Evolutionary conservation across 176 grass and related monocot species (phyloP).

Genomic region (Aegilops bicornis): DNA sequence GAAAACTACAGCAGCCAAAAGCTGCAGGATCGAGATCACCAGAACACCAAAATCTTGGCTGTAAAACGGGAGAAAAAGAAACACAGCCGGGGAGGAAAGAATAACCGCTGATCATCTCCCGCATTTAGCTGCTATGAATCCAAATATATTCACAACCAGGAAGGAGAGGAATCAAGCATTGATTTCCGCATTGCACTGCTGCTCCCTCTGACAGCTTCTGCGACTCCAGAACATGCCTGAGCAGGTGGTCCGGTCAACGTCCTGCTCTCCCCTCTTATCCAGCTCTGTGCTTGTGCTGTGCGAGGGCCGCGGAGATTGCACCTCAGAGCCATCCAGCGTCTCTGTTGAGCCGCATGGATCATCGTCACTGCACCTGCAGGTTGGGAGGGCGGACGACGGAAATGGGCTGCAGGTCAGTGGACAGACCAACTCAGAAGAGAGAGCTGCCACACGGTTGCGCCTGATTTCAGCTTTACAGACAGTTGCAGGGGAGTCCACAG

Average conservation of each 20-base stretch:
- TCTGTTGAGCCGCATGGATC: slow-evolving; percentile 49
- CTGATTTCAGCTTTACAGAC: slow-evolving; percentile 66
- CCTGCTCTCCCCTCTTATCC: slow-evolving; percentile 63
- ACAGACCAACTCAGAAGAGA: slow-evolving; percentile 85
- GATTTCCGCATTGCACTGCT: slow-evolving; percentile 95
- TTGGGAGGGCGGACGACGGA: slow-evolving; percentile 56
- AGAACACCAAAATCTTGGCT: slow-evolving; percentile 43
- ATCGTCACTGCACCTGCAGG: slow-evolving; percentile 63
- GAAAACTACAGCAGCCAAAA: slow-evolving; percentile 26
- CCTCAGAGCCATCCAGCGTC: slow-evolving; percentile 40
- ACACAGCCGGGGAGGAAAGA: slow-evolving; percentile 43
- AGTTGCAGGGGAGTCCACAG: slow-evolving; percentile 51
- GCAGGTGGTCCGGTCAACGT: slow-evolving; percentile 65
- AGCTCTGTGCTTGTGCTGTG: slow-evolving; percentile 39
- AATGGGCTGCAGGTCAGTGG: slow-evolving; percentile 82
- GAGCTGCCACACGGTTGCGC: slow-evolving; percentile 65
- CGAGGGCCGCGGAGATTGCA: slow-evolving; percentile 45
- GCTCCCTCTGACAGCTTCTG: slow-evolving; percentile 93
- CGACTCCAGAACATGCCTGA: slow-evolving; percentile 88
- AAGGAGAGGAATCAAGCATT: slow-evolving; percentile 50
- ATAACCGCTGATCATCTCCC: slow-evolving; percentile 35
- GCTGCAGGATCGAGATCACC: neutral
- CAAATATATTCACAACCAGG: slow-evolving; percentile 49
- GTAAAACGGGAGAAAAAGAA: slow-evolving; percentile 32
- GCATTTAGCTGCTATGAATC: slow-evolving; percentile 32